These are phyloP conservation scores for Papiliotrema laurentii DNA, from an alignment of 1,284 basidiomycete genomes.

Conservation along the genomic window DNA sequence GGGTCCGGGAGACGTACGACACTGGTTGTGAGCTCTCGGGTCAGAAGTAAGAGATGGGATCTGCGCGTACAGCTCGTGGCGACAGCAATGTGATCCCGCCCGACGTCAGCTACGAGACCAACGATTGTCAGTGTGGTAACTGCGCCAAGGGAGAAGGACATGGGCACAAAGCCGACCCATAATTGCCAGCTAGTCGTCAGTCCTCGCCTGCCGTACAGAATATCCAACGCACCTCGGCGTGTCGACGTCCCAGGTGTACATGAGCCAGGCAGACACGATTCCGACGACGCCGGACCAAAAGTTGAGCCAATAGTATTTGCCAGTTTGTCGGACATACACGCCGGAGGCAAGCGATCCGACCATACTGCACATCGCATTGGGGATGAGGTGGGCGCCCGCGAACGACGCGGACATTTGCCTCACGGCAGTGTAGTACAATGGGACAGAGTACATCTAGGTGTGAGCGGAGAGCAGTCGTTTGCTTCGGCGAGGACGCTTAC, in stretches of 20 bases:
- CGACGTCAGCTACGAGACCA: constrained; percentile 76
- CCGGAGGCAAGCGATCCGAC: constrained; percentile 77
- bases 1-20: constrained; percentile 83
- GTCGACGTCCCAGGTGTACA: constrained; percentile 36
- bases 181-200: constrained; percentile 45
- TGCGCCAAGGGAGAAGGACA: constrained; percentile 21
- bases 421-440: constrained; percentile 84
- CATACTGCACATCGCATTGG: constrained; percentile 78
- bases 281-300: constrained; percentile 19
- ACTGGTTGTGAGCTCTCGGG: constrained; percentile 52
- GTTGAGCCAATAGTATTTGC: constrained; percentile 66
- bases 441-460: constrained; percentile 73
- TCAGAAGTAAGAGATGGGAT: neutral
- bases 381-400: constrained; percentile 77
- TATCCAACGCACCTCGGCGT: constrained; percentile 56
- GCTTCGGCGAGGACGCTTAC: constrained; percentile 51
- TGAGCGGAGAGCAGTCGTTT: constrained; percentile 4
- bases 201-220: constrained; percentile 5
- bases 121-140: constrained; percentile 41
- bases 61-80: constrained; percentile 72
- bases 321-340: constrained; percentile 76
- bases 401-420: constrained; percentile 64
- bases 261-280: constrained; percentile 22
- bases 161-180: constrained; percentile 53
- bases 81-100: constrained; percentile 71